phyloP scores from a whole-genome alignment of 2,329 filamentous ascomycete genomes.

The Ascosphaera apis region DNA sequence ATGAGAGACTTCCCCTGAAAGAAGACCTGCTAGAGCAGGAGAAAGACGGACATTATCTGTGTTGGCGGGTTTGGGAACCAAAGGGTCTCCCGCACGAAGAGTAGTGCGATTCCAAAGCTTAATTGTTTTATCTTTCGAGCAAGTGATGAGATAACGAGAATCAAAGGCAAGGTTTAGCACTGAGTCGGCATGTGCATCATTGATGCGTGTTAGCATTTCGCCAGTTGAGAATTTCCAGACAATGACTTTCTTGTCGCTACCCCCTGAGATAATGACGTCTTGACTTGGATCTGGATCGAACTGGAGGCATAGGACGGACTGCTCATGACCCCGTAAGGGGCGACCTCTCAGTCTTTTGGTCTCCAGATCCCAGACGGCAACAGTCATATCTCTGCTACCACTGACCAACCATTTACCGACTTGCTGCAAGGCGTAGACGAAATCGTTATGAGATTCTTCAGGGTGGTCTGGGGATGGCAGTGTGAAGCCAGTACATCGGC shows the following conservation, averaged over 20 bases:
- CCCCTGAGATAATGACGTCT: constrained; percentile 85
- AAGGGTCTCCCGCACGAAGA: constrained; percentile 31
- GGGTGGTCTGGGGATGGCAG: constrained; percentile 63
- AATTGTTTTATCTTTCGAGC: constrained; percentile 91
- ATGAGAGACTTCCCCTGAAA: constrained; percentile 22
- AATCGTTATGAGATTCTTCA: constrained; percentile 70
- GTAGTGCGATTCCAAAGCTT: constrained; percentile 76
- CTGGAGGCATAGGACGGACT: constrained; percentile 82
- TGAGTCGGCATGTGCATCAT: constrained; percentile 62
- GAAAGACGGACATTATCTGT: constrained; percentile 16
- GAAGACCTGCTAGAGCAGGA: constrained; percentile 2
- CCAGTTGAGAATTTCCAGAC: constrained; percentile 89
- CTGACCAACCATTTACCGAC: constrained; percentile 70
- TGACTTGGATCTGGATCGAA: constrained; percentile 76
- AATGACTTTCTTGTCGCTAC: constrained; percentile 76
- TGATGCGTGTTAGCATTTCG: constrained; percentile 52
- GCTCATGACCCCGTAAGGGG: constrained; percentile 55
- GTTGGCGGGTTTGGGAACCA: constrained; percentile 14
- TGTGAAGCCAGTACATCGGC: constrained; percentile 66
- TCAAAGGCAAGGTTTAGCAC: constrained; percentile 89
- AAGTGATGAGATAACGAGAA: constrained; percentile 75
- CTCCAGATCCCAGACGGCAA: constrained; percentile 76
- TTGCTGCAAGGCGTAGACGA: constrained; percentile 88
- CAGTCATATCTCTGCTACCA: constrained; percentile 68
- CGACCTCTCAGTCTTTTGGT: constrained; percentile 51